Base-by-base conservation (phyloP, 441 rosid genomes). In the Populus trichocarpa region DNA sequence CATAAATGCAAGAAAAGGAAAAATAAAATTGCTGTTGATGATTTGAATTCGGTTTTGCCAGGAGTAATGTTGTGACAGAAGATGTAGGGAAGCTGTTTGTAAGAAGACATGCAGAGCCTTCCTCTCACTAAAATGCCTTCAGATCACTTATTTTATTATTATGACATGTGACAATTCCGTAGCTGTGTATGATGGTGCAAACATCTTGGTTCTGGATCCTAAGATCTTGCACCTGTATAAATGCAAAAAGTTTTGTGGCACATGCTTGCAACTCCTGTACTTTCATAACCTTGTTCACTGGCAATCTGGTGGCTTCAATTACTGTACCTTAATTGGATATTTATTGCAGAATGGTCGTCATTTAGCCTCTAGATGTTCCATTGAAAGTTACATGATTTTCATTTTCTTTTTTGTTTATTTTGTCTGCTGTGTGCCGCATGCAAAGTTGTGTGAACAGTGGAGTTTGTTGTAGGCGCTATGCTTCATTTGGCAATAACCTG, bases 11-110 rank as follows among this genome's bases (percentile, higher is more conserved):
- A 26, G 36, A 67, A 28, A 30, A 67, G 65, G 23, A 28, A 59
- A n/a, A 14, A 66, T 50, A 65, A 23, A 40, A 38, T 42, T 61
- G 67, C 42, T 82, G 73, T 59, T 82, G 83, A 82, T 79, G 57
- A 75, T 74, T 35, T 42, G 30, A 53, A 26, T 75, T 83, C 66
- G n/a, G 33, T 76, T 42, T 63, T 76, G 53, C 75, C 86, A 94
- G 98, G 97, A 93, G 95, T 87, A 95, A 95, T 79, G 85, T 95
- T 84, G 98, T 93, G 68, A 95, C 98, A 18, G 98, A 93, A 82
- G 98, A 95, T 85, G 80, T 95, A 11, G 84, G 93, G 86, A 91
- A 84, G 89, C 88, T 95, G 83, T 95, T 95, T 80, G 93, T 91
- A 30, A 85, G 81, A 71, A 88, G 78, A 82, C 86, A 86, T 13